Percentiles rank a stretch among this genome's conserved stretches.
Evolutionary conservation across 129 eudicot species (phyloP).

Genomic region (Smallanthus sonchifolius): DNA sequence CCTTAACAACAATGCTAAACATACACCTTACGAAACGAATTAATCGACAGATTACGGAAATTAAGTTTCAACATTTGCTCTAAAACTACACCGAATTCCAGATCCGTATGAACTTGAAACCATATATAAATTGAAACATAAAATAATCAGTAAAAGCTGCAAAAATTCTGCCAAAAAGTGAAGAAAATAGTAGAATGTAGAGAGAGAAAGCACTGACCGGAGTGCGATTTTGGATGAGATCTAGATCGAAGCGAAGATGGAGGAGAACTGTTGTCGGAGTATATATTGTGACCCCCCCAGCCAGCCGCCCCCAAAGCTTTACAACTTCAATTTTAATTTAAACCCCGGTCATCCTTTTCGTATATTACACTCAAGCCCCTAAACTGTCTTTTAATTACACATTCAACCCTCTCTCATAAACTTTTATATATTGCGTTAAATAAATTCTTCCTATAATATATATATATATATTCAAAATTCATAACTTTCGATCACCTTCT

Average conservation of each 20-base stretch:
- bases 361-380: not conserved
- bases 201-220: conserved; percentile 15
- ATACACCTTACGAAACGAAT: not conserved
- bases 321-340: not conserved
- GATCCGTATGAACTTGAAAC: conserved; percentile 9
- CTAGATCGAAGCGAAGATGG: conserved; percentile 20
- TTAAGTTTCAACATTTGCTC: conserved; percentile 6
- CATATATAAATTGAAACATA: not conserved
- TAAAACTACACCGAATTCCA: not conserved
- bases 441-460: too few species aligned
- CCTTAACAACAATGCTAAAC: not conserved
- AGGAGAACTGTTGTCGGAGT: conserved; percentile 19
- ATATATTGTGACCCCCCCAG: not conserved
- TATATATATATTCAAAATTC: too few species aligned
- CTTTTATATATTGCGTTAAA: too few species aligned
- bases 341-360: not conserved
- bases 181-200: not conserved
- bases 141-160: conserved; percentile 1
- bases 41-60: not conserved
- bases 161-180: not conserved
- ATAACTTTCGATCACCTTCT: too few species aligned
- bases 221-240: conserved; percentile 19
- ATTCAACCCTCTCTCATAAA: not conserved
- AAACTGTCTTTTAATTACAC: not conserved
- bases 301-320: conserved; percentile 13